Evolutionary conservation across 768 basidiomycete genomes (phyloP).

Genomic region (Amanita rubescens): DNA sequence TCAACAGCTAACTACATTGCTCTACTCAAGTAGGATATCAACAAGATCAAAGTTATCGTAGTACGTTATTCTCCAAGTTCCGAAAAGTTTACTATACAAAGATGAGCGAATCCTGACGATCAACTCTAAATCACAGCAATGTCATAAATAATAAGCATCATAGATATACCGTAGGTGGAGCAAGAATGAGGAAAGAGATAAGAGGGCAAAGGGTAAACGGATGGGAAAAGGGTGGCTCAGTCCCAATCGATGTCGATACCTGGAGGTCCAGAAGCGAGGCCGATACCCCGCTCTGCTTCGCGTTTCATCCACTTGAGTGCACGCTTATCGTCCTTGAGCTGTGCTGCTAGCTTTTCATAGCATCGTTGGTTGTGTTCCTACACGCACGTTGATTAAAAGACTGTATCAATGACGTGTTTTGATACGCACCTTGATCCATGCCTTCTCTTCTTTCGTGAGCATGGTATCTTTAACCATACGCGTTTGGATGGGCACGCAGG

Average conservation of each 20-base stretch:
- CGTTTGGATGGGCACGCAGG: constrained; percentile 91
- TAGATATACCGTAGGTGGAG: background rate
- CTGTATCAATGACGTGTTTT: background rate
- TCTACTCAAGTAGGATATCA: background rate
- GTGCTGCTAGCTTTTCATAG: constrained; percentile 53
- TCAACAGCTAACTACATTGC: too few species aligned
- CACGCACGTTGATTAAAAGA: background rate
- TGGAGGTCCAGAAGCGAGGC: constrained; percentile 59
- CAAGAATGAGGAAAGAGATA: background rate
- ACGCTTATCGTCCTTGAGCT: constrained; percentile 70
- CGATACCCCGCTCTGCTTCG: constrained; percentile 70
- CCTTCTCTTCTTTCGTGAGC: constrained; percentile 78
- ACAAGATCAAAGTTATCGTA: background rate
- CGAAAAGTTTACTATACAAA: background rate
- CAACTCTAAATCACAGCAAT: background rate
- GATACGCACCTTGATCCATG: constrained; percentile 69
- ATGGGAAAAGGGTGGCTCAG: constrained; percentile 26
- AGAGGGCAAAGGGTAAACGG: constrained; percentile 1
- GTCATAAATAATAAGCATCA: background rate
- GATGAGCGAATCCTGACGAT: background rate
- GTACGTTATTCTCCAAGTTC: background rate
- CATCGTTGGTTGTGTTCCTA: constrained; percentile 80
- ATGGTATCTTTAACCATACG: constrained; percentile 80
- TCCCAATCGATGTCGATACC: constrained; percentile 80
- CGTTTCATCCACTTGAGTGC: constrained; percentile 76